Evolutionary conservation across 2,329 filamentous ascomycete species (phyloP), one percentile per base, ranked within the genome.

Genomic region (Pseudocercospora musae): DNA sequence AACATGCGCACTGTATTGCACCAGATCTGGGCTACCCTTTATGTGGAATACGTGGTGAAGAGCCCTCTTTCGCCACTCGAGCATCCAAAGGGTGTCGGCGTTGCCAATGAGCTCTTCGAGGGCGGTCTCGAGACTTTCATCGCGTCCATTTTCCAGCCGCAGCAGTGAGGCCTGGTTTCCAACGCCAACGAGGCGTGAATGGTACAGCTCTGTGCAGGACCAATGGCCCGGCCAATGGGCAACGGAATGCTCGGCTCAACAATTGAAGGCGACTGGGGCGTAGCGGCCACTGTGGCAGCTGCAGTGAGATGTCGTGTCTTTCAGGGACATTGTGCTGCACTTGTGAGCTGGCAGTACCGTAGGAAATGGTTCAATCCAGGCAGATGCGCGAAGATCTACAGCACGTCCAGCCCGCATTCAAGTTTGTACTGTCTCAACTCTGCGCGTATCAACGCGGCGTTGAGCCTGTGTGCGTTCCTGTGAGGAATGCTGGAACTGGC

Each of bases 21-120:
- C 76, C 95, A 99, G 83, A 97, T 99, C 66, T 99, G 97, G 77
- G 96, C 97, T 62, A 98, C 96, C 76, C 85, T 98, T 23, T 99
- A 95, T 80, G 94, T 99, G 18, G 95, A 99, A 80, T 99, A 95
- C 72, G 86, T 88, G 29, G 85, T 88, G 56, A 88, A 88, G 73
- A 88, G 86, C 64, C 86, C 86, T 2, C 77, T 88, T 20, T 83
- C 84, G 37, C 86, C 86, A 0, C 77, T 81, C 1, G 86, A 88
- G 70, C 85, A 88, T 72, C 82, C 84, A 0, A 82, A 83, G 9
- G 86, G 86, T 11, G 75, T 86, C 31, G 86, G 86, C 2, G 85
- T 88, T 40, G 83, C 85, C 62, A 88, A 88, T 69, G 85, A 88
- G 74, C 75, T 88, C 59, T 88, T 88, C 69, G 86, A 88, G 71